These are phyloP conservation scores for Podaxis sp. DNA, from an alignment of 768 basidiomycete genomes.

Conservation along the genomic window DNA sequence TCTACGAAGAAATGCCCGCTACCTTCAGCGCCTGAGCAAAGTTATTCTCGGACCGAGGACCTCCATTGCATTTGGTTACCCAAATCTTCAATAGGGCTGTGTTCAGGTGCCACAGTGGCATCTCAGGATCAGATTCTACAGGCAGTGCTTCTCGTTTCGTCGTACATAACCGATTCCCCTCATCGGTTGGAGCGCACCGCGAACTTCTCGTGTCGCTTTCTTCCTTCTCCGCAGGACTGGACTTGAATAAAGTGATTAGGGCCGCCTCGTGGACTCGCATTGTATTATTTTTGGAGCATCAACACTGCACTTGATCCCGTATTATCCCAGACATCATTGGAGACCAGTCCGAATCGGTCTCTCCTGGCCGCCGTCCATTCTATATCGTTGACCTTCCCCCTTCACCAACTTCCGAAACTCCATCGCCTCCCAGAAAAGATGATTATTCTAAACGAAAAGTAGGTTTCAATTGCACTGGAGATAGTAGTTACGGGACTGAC, in stretches of 20 bases:
- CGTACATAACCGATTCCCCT: neutral
- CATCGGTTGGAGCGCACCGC: neutral
- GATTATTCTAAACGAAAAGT: constrained; percentile 6
- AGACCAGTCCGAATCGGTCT: too few species aligned
- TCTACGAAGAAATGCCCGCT: neutral
- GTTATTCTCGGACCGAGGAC: neutral
- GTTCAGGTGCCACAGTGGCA: neutral
- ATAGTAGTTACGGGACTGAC: neutral
- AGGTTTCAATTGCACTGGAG: neutral
- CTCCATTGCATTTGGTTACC: neutral
- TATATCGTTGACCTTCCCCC: too few species aligned
- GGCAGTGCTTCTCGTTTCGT: neutral
- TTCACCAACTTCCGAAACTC: neutral
- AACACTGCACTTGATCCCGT: neutral
- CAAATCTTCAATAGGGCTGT: neutral
- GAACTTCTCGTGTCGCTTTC: neutral
- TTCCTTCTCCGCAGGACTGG: neutral
- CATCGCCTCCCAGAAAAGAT: neutral
- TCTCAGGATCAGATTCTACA: neutral
- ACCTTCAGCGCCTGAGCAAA: neutral
- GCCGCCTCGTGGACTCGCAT: neutral
- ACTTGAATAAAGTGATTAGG: neutral
- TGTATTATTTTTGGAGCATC: neutral
- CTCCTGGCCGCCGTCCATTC: too few species aligned
- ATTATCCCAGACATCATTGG: neutral